phyloP scores from a whole-genome alignment of 1,139 yeast genomes.

The Saccharomyces hybrid region DNA sequence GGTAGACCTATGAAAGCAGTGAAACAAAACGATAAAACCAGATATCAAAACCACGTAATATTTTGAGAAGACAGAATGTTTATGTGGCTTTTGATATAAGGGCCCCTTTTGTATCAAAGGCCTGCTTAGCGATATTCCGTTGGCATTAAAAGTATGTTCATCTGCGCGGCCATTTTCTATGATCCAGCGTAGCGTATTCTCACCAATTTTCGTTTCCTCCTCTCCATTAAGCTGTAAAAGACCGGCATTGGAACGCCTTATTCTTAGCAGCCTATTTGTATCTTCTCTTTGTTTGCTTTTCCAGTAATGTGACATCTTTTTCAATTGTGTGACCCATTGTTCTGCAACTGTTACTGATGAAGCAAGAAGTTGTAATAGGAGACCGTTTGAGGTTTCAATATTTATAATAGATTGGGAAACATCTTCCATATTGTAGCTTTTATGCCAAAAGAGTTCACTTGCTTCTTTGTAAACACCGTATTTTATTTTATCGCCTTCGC shows the following conservation, averaged over 20 bases:
- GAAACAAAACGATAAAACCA: constrained; percentile 52
- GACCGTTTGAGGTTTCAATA: constrained; percentile 38
- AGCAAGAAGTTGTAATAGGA: constrained; percentile 50
- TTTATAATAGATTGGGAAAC: constrained; percentile 16
- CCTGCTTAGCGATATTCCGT: constrained; percentile 51
- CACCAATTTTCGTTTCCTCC: constrained; percentile 50
- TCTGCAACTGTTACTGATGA: constrained; percentile 44
- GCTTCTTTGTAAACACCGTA: constrained; percentile 32
- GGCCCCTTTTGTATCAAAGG: constrained; percentile 56
- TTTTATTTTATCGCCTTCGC: constrained; percentile 12
- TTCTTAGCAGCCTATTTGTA: constrained; percentile 32
- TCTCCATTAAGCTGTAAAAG: constrained; percentile 48
- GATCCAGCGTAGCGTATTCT: constrained; percentile 49
- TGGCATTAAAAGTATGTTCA: constrained; percentile 46
- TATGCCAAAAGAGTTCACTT: constrained; percentile 41
- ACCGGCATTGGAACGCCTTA: constrained; percentile 43
- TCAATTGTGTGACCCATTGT: constrained; percentile 56
- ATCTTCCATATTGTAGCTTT: constrained; percentile 8
- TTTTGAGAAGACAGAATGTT: constrained; percentile 57
- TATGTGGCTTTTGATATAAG: constrained; percentile 59
- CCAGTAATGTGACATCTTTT: constrained; percentile 54
- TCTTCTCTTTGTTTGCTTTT: constrained; percentile 40
- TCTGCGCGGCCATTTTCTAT: constrained; percentile 47
- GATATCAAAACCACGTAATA: constrained; percentile 62
- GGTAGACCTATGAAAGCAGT: constrained; percentile 37